phyloP scores from a whole-genome alignment of 805 yeast species.

The Osmozyma mogii region DNA sequence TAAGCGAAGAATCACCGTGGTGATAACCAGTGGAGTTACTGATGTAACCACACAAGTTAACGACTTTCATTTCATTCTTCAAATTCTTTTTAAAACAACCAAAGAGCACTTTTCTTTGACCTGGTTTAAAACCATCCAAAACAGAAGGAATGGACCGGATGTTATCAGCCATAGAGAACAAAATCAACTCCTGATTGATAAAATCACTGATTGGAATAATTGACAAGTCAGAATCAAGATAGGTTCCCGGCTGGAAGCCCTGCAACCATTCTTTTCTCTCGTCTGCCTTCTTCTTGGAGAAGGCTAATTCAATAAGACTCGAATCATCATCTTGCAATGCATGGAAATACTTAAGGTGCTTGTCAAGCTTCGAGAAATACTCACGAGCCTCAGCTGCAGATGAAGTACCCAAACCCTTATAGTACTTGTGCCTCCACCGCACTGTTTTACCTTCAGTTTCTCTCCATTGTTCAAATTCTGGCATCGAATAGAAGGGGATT shows the following conservation, averaged over 20 bases:
- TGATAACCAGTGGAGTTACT: slow-evolving; percentile 88
- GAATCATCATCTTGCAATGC: slow-evolving; percentile 73
- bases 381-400: slow-evolving; percentile 74
- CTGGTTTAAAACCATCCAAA: slow-evolving; percentile 93
- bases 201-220: slow-evolving; percentile 88
- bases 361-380: slow-evolving; percentile 78
- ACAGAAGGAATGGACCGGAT: slow-evolving; percentile 91
- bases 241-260: slow-evolving; percentile 86
- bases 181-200: slow-evolving; percentile 88
- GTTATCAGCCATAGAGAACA: slow-evolving; percentile 95
- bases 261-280: slow-evolving; percentile 96
- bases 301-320: slow-evolving; percentile 79
- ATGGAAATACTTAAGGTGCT: slow-evolving; percentile 80
- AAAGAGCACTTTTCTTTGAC: slow-evolving; percentile 87
- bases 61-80: slow-evolving; percentile 74
- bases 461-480: slow-evolving; percentile 93
- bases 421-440: slow-evolving; percentile 90
- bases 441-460: slow-evolving; percentile 66
- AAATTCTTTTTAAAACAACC: slow-evolving; percentile 82
- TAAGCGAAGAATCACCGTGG: slow-evolving; percentile 86
- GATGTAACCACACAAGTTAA: slow-evolving; percentile 84
- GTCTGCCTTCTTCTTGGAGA: slow-evolving; percentile 91
- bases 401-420: slow-evolving; percentile 98
- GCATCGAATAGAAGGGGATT: slow-evolving; percentile 85
- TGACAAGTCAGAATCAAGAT: slow-evolving; percentile 65